Base-by-base conservation (phyloP, 768 basidiomycete species). In the Termitomyces eurrhizus region DNA sequence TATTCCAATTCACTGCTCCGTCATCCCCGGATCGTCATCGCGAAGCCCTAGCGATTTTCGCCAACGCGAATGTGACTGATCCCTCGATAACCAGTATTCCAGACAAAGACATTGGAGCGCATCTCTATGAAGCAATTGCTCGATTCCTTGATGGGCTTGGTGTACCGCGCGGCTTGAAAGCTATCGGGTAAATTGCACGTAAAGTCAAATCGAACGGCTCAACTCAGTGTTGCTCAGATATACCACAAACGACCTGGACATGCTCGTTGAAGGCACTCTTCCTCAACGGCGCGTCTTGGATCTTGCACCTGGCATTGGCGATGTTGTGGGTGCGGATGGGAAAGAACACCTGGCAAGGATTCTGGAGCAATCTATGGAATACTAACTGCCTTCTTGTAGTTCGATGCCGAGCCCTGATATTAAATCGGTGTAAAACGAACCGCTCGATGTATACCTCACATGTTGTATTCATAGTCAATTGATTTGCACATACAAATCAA, bases 1-100 rank as follows among this genome's bases (percentile, higher is more conserved):
- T 98, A 48, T 98, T 98, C 82, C 85, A 90, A 68, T 98, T 95
- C 74, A 98, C 96, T 8, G 90, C 96, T 0, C 95, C 96, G 7
- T 95, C 95, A 5, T 88, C 93, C 0, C 93, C 95, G 2, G 86
- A 89, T 62, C 89, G 95, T 46, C 95, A 98, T 74, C 88, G 95
- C 49, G 87, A 93, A 72, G 92, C 88, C 1, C 81, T 95, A 16
- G 87, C 90, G 2, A 87, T 96, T 67, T 98, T 97, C 80, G 84
- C 81, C 45, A 72, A 76, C 58, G 85, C 85, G 0, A 85, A 80
- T 29, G 70, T 79, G n/a, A 78, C 86, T 1, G 87, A 92, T 74
- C 83, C 90, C 14, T 83, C 84, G 2, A 86, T 93, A 65, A 75
- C 81, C 4, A 83, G 84, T 41, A 86, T 95, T 54, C 83, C 92